Evolutionary conservation across 169 alveolate genomes (phyloP), one percentile per base, ranked within the genome.

Genomic region (Besnoitia besnoiti): DNA sequence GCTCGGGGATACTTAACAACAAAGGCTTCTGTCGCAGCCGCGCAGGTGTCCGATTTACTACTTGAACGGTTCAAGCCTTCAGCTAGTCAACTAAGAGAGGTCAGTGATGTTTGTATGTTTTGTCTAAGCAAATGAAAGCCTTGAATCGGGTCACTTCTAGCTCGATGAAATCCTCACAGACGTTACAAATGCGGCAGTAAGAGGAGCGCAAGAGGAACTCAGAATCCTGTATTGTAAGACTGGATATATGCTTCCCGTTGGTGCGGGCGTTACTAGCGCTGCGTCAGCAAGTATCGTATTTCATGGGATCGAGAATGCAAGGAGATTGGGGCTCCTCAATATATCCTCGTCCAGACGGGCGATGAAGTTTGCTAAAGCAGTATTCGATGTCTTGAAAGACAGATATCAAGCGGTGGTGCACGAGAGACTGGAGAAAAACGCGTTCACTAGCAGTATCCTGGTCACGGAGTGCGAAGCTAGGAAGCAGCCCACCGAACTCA

Each of bases 11-110:
- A 77, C 47, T 27, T 77, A 39, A 46, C 16, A 30, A 30, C 62
- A 30, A 77, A 77, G 59, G 42, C 87, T 7, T 30, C 87, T 0
- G 47, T 35, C n/a, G 87, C 87, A 19, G 87, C 87, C 42, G 87
- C 87, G 35, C 87, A 46, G 47, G 87, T 37, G 14, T 51, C 87
- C 16, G 61, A 27, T 21, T 0, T 77, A 30, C 50, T 77, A 16
- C 21, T 77, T 21, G 87, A 77, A 39, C 87, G 87, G 14, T 77
- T 39, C 59, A 27, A 39, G 16, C 40, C 40, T 2, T n/a, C 87
- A 39, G 50, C 87, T 24, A 24, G 21, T 24, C 87, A 77, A 39
- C 42, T 77, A 7, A 51, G 59, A 16, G 50, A 40, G 59, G 87
- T 77, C 37, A 77, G 50, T 5, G 5, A 7, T n/a, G n/a, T n/a